Evolutionary conservation across 495 filamentous ascomycete genomes (phyloP), one percentile per base, ranked within the genome.

Genomic region (Aspergillus panamensis): DNA sequence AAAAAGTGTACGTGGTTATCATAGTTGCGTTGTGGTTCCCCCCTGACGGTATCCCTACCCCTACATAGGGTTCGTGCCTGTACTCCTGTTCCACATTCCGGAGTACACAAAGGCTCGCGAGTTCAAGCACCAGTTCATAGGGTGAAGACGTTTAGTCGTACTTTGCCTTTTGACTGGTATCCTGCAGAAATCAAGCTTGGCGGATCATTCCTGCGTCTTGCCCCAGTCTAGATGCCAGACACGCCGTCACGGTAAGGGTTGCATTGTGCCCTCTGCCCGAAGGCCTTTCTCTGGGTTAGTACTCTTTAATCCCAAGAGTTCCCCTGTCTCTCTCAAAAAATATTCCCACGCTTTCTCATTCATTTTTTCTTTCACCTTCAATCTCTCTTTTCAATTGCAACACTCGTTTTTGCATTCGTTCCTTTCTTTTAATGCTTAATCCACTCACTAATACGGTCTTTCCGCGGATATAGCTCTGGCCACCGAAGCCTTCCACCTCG

Each of bases 131-230:
- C 55, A 49, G 64, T 65, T 76, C 73, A 73, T 76, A 77, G 70
- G 76, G 84, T 81, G 84, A 84, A 87, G 81, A 81, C 83, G 83
- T 87, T 87, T 75, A 77, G 81, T 87, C 84, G 84, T 84, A 72
- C 79, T 84, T 85, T 78, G 80, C 80, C 81, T 82, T 71, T 74
- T 63, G 64, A 67, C 65, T 76, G 68, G 73, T 69, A 69, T 74
- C 67, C 71, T 63, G 51, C 66, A 75, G 64, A 68, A 25, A 58
- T 68, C 64, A 62, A 63, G 64, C 70, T 72, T 69, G 67, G 60
- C 73, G 68, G 73, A 71, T 74, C 69, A 77, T 76, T 77, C 73
- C 77, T 83, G 72, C 71, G 62, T 78, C 72, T 71, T 76, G 76
- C 66, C 61, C 71, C 71, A 73, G 69, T 70, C 77, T 77, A 77